phyloP scores from a whole-genome alignment of 2,329 filamentous ascomycete species.

The Neurospora crassa region DNA sequence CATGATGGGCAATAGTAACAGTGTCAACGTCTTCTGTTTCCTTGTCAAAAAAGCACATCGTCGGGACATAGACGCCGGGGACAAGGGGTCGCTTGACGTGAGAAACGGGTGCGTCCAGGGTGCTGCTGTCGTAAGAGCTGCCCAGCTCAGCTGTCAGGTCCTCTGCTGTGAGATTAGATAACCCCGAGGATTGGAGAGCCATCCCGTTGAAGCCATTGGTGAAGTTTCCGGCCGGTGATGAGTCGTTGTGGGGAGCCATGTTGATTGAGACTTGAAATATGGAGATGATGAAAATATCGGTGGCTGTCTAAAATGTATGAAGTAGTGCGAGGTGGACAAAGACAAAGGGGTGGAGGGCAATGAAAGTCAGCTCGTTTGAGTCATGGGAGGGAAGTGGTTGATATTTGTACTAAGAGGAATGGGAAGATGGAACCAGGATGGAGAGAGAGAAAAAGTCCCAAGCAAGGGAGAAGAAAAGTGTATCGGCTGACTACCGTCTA shows the following conservation, averaged over 20 bases:
- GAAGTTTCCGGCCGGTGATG: conserved; percentile 36
- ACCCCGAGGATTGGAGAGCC: conserved; percentile 23
- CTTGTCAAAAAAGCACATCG: conserved; percentile 62
- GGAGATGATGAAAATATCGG: not conserved
- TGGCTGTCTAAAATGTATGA: not conserved
- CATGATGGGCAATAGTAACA: conserved; percentile 47
- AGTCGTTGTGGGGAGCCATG: conserved; percentile 40
- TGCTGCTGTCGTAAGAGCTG: conserved; percentile 33
- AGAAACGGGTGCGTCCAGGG: conserved; percentile 22
- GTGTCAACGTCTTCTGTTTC: conserved; percentile 58
- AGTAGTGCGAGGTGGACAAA: not conserved
- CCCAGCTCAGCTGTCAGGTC: conserved; percentile 23
- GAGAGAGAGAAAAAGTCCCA: not conserved
- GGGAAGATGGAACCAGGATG: conserved; percentile 1
- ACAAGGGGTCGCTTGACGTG: conserved; percentile 28
- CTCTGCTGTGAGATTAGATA: conserved; percentile 22
- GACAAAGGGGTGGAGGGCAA: not conserved
- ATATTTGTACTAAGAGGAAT: conserved; percentile 18
- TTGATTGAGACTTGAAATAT: conserved; percentile 1
- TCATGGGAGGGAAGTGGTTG: conserved; percentile 7
- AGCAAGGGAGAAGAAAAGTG: conserved; percentile 5
- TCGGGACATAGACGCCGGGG: conserved; percentile 60
- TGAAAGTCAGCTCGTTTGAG: not conserved
- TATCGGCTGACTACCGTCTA: not conserved
- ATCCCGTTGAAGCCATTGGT: conserved; percentile 31